Percentiles rank a stretch among this genome's conserved stretches.
phyloP scores from a whole-genome alignment of 2,329 filamentous ascomycete species.

The Stachybotrys echinatus region DNA sequence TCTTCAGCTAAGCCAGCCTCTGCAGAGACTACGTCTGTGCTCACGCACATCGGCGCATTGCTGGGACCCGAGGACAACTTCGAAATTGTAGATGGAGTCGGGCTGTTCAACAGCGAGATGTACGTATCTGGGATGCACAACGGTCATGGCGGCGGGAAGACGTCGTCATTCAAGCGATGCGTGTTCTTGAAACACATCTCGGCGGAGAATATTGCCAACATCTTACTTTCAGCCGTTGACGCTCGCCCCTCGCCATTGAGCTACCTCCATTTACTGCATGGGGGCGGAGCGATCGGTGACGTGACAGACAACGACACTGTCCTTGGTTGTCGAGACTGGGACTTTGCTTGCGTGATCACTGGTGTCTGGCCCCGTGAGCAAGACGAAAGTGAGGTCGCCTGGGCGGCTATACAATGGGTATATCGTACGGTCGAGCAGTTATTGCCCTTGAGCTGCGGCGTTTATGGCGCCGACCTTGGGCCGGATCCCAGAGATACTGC shows the following conservation, averaged over 20 bases:
- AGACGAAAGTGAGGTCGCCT: slow-evolving; percentile 37
- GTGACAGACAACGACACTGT: slow-evolving; percentile 41
- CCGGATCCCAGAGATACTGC: slow-evolving; percentile 51
- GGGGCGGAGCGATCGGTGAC: slow-evolving; percentile 46
- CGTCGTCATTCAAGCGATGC: slow-evolving; percentile 60
- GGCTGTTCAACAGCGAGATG: slow-evolving; percentile 54
- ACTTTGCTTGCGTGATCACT: slow-evolving; percentile 59
- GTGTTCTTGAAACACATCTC: slow-evolving; percentile 50
- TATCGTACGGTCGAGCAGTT: slow-evolving; percentile 43
- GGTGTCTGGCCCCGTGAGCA: slow-evolving; percentile 53
- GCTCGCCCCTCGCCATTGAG: slow-evolving; percentile 46
- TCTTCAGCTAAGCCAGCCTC: slow-evolving; percentile 12
- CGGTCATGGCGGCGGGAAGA: slow-evolving; percentile 53
- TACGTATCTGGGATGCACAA: slow-evolving; percentile 56
- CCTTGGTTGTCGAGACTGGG: slow-evolving; percentile 60
- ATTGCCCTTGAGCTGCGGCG: slow-evolving; percentile 44
- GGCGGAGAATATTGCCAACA: slow-evolving; percentile 19
- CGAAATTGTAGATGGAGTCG: slow-evolving; percentile 38
- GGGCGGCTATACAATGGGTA: slow-evolving; percentile 45
- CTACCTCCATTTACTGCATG: slow-evolving; percentile 59
- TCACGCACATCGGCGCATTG: slow-evolving; percentile 9
- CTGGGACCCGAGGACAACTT: slow-evolving; percentile 26
- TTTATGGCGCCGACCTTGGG: slow-evolving; percentile 57
- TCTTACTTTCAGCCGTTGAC: slow-evolving; percentile 39
- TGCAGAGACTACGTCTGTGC: slow-evolving; percentile 2